A percentile compares a stretch with the other conserved stretches of the same genome.
Conservation (phyloP, 768 basidiomycete species). For the Hysterangium stoloniferum region DNA sequence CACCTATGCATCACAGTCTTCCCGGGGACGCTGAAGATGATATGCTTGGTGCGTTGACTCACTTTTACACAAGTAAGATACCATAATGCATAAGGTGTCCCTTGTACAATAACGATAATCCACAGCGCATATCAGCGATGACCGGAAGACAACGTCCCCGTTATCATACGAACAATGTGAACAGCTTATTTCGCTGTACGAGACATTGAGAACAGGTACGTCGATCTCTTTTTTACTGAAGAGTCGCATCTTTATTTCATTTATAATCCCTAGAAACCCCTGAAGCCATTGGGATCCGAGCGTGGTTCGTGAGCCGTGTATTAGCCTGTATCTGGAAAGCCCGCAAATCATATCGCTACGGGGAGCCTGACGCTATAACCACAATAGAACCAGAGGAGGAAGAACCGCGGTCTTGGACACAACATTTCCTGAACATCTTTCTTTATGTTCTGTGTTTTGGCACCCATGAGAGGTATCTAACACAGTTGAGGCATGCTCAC, state of each 20-base stretch:
- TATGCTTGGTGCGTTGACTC: not conserved
- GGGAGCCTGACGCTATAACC: not conserved
- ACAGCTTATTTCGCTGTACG: not conserved
- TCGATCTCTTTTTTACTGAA: too few species aligned
- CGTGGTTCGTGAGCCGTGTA: not conserved
- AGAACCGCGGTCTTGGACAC: too few species aligned
- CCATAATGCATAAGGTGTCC: not conserved
- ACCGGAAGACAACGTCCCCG: not conserved
- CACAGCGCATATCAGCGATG: not conserved
- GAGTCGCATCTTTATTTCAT: too few species aligned
- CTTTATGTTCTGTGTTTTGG: too few species aligned
- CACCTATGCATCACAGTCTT: not conserved
- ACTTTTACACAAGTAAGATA: not conserved
- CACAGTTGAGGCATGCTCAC: too few species aligned
- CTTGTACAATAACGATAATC: not conserved
- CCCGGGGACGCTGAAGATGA: not conserved
- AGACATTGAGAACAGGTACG: not conserved
- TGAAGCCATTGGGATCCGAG: not conserved
- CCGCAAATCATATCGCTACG: not conserved
- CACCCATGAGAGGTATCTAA: too few species aligned
- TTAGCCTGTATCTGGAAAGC: not conserved
- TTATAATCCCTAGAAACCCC: not conserved
- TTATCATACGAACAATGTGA: not conserved
- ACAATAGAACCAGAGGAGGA: too few species aligned
- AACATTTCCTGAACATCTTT: too few species aligned